Conservation (phyloP, 2,329 filamentous ascomycete genomes). For the Beauveria bassiana region DNA sequence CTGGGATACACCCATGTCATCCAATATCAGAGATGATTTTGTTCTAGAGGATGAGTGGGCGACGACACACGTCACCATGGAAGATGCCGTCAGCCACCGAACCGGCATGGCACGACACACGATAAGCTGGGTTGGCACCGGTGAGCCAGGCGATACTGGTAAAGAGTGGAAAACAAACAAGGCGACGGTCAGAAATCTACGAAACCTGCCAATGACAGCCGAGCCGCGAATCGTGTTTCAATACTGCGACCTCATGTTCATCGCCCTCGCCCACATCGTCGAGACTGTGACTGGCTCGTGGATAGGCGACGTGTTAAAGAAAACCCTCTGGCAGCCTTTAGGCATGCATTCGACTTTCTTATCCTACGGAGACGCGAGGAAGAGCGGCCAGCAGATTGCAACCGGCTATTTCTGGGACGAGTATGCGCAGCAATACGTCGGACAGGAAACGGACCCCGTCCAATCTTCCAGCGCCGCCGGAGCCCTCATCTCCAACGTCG, state of each 20-base stretch:
- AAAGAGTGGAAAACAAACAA: neutral
- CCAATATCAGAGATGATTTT: slow-evolving; percentile 43
- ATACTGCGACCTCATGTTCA: slow-evolving; percentile 41
- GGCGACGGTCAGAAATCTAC: slow-evolving; percentile 18
- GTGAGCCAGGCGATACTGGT: neutral
- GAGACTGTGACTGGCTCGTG: slow-evolving; percentile 24
- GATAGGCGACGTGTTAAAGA: slow-evolving; percentile 28
- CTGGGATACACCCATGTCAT: slow-evolving; percentile 40
- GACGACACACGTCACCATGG: slow-evolving; percentile 42
- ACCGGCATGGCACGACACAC: slow-evolving; percentile 26
- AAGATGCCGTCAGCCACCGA: slow-evolving; percentile 46
- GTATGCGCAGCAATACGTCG: slow-evolving; percentile 14
- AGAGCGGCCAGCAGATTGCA: neutral
- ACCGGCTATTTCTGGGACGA: neutral
- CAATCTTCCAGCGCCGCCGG: slow-evolving; percentile 27
- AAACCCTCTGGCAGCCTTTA: slow-evolving; percentile 24
- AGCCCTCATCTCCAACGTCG: slow-evolving; percentile 31
- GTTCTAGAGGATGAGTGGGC: slow-evolving; percentile 37
- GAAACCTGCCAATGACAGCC: slow-evolving; percentile 31
- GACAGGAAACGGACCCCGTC: slow-evolving; percentile 16
- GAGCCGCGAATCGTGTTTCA: slow-evolving; percentile 33
- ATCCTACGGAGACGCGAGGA: neutral
- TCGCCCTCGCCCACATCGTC: slow-evolving; percentile 31
- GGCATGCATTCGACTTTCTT: slow-evolving; percentile 19
- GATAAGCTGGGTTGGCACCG: neutral